These are phyloP conservation scores for Herpotrichia juniperi DNA, from an alignment of 2,329 filamentous ascomycete genomes.

Conservation along the genomic window DNA sequence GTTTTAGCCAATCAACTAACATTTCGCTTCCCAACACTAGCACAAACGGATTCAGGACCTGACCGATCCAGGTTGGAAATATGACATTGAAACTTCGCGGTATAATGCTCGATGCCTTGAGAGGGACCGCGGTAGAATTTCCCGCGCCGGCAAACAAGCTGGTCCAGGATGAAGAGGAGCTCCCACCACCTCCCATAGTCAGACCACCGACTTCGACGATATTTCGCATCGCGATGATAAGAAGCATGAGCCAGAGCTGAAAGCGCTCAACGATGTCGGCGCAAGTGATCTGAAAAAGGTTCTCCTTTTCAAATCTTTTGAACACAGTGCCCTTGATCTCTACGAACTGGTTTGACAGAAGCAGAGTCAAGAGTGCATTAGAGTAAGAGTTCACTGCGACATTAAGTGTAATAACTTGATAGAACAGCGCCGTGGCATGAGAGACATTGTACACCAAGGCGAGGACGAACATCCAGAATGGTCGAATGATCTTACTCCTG, in stretches of 20 bases:
- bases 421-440: slow-evolving; percentile 88
- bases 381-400: slow-evolving; percentile 99
- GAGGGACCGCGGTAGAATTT: slow-evolving; percentile 59
- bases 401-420: slow-evolving; percentile 96
- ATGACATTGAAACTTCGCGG: slow-evolving; percentile 90
- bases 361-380: slow-evolving; percentile 87
- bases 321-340: slow-evolving; percentile 99
- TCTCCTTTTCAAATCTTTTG: slow-evolving; percentile 98
- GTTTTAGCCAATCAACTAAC: slow-evolving; percentile 95
- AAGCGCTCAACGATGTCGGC: slow-evolving; percentile 97
- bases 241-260: slow-evolving; percentile 95
- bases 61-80: slow-evolving; percentile 83
- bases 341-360: slow-evolving; percentile 97
- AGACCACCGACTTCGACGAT: slow-evolving; percentile 93
- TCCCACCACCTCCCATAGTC: slow-evolving; percentile 54
- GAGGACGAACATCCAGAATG: slow-evolving; percentile 88
- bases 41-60: slow-evolving; percentile 90
- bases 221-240: slow-evolving; percentile 95
- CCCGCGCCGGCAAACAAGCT: slow-evolving; percentile 37
- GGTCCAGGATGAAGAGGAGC: slow-evolving; percentile 30
- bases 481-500: slow-evolving; percentile 86
- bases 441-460: slow-evolving; percentile 86
- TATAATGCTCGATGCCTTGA: slow-evolving; percentile 74
- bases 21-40: slow-evolving; percentile 96
- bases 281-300: slow-evolving; percentile 93